Conservation (phyloP, 257 asterid species). For the Agastache rugosa region DNA sequence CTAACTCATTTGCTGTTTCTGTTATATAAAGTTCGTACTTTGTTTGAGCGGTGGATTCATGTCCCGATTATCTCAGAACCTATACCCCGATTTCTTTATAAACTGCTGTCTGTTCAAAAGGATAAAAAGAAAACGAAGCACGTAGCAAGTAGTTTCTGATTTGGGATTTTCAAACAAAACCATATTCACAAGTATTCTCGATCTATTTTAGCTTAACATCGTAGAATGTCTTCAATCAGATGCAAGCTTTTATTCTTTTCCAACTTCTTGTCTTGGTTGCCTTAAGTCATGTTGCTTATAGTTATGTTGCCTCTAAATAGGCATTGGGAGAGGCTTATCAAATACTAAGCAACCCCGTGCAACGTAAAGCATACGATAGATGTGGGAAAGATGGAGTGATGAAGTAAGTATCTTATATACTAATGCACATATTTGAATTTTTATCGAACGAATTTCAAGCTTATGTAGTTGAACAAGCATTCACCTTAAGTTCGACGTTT, state of each 20-base stretch:
- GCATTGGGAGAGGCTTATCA: conserved; percentile 89
- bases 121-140: neutral
- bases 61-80: neutral
- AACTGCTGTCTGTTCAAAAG: conserved; percentile 9
- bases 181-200: neutral
- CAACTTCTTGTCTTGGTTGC: conserved; percentile 16
- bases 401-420: conserved; percentile 52
- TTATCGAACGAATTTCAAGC: neutral
- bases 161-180: neutral
- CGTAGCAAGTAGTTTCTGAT: neutral
- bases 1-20: neutral
- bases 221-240: conserved; percentile 5
- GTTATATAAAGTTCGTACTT: neutral
- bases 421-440: neutral
- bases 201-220: too few relatives aligned
- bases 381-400: conserved; percentile 68
- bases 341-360: conserved; percentile 75
- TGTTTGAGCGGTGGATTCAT: conserved; percentile 4
- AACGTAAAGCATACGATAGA: conserved; percentile 70
- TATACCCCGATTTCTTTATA: neutral
- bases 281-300: neutral
- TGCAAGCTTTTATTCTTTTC: neutral
- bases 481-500: neutral
- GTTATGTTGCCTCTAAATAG: conserved; percentile 44
- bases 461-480: neutral